Evolutionary conservation across 1,284 basidiomycete genomes (phyloP), one percentile per base, ranked within the genome.

Genomic region (Pseudozyma sp.): DNA sequence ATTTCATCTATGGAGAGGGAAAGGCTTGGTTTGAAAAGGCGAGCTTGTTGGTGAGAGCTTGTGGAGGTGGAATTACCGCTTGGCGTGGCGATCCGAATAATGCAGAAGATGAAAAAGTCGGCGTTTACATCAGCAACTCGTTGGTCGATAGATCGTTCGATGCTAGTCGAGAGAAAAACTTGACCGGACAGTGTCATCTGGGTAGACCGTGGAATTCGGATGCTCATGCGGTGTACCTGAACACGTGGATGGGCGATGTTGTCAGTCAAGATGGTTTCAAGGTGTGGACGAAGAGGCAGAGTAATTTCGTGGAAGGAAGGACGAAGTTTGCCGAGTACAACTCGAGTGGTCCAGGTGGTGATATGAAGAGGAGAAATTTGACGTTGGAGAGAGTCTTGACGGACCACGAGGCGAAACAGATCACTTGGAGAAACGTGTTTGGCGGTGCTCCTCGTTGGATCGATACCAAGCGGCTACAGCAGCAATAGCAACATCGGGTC

Each of bases 21-120:
- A 59, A 61, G 34, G 70, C 70, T 14, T 73, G 70, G 70, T 65
- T 73, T n/a, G 70, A 73, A 19, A 19, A n/a, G 0, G 54, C 46
- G n/a, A 33, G 30, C 19, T 54, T 73, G 44, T 52, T 68, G n/a
- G 57, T 46, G 6, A 44, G 70, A 1, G 70, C 57, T 1, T 68
- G 66, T 16, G 54, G 58, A 0, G 70, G 70, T 7, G 70, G 66
- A 0, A 68, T 73, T 51, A 59, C 70, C 5, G 70, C 70, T 29
- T 73, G 70, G 70, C 51, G 62, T 13, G 66, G 70, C n/a, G 54
- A 72, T 35, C 52, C 69, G 1, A 13, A 34, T 13, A 46, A 65
- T n/a, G 42, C 57, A 0, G 13, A 34, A 14, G 58, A 73, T 37
- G 35, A 56, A 0, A 16, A 5, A 3, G 42, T 60, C 14, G 65